Evolutionary conservation across 1,284 basidiomycete genomes (phyloP).

Genomic region (Boletus mariae): DNA sequence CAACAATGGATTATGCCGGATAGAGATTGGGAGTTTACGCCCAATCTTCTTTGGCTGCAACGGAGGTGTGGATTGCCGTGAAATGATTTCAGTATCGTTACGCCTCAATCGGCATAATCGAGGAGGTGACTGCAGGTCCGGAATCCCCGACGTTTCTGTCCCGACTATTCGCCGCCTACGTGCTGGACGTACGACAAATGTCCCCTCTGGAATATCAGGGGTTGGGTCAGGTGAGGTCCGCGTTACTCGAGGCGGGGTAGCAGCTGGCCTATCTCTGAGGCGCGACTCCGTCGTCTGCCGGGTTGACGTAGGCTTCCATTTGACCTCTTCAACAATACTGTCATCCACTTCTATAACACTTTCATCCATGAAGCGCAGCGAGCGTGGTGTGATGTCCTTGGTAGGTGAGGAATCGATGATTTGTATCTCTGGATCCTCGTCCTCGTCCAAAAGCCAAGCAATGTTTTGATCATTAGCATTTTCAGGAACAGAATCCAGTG

Average conservation of each 20-base stretch:
- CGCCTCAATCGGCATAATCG: constrained; percentile 46
- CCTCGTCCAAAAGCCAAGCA: constrained; percentile 64
- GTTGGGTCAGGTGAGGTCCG: constrained; percentile 17
- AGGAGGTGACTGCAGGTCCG: constrained; percentile 35
- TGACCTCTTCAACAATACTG: constrained; percentile 7
- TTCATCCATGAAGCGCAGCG: constrained; percentile 4
- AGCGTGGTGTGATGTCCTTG: not conserved
- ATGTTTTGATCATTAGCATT: constrained; percentile 37
- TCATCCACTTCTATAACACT: constrained; percentile 9
- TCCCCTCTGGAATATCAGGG: constrained; percentile 38
- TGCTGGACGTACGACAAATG: constrained; percentile 53
- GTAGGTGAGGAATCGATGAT: constrained; percentile 48
- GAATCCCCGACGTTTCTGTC: constrained; percentile 33
- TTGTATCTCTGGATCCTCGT: constrained; percentile 49
- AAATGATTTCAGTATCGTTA: constrained; percentile 24
- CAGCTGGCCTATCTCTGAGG: constrained; percentile 41
- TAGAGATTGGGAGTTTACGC: constrained; percentile 31
- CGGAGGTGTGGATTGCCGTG: constrained; percentile 16
- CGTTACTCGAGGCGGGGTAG: constrained; percentile 32
- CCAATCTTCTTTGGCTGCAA: constrained; percentile 35
- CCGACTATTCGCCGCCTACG: constrained; percentile 33
- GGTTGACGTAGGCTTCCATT: constrained; percentile 7
- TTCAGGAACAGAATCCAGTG: not conserved
- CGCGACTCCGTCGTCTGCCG: constrained; percentile 18
- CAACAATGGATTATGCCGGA: constrained; percentile 49